Base-by-base conservation (phyloP, 768 basidiomycete genomes). In the Steccherinum ochraceum region DNA sequence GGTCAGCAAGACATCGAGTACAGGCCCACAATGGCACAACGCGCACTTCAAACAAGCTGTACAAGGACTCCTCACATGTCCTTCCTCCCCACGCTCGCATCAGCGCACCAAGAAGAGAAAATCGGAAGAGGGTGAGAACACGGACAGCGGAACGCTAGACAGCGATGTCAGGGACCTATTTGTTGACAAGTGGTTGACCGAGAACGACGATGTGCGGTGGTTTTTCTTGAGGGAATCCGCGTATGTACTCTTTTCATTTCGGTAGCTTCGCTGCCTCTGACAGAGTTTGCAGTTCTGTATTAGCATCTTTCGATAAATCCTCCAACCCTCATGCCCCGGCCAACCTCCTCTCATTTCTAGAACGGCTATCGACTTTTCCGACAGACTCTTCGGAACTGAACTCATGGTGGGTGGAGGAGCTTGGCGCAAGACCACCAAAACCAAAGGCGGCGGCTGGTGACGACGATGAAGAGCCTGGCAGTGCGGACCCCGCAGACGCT, bases 151-250 rank as follows among this genome's bases (percentile, higher is more conserved):
- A 1, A 64, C 68, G 27, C 67, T 84, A 16, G 78, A 84, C 49
- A 48, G 72, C 3, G 84, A 87, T 51, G 80, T 90, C 2, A 68
- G 83, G 21, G 69, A 80, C 40, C 66, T 74, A 11, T 90, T 92
- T 59, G 69, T 83, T 49, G 76, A 78, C 44, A 83, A 77, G 12
- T 93, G 86, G 83, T 76, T 90, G 58, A 83, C 80, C 56, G 79
- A 86, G 12, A 62, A 88, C 62, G 87, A 91, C 59, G 92, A 95
- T 59, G 71, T 94, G 25, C 79, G 92, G 52, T 94, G 88, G 88
- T 89, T 87, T 70, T 93, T 92, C 71, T 75, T 95, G 26, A 78
- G 86, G 40, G 88, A 93, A 60, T 74, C 86, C 49, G 78, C 74
- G 90, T 87, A 65, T 52, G 78, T 70, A 4, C 45, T 26, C 18